Evolutionary conservation across 2,329 filamentous ascomycete species (phyloP), one percentile per base, ranked within the genome.

Genomic region (Metarhizium anisopliae): DNA sequence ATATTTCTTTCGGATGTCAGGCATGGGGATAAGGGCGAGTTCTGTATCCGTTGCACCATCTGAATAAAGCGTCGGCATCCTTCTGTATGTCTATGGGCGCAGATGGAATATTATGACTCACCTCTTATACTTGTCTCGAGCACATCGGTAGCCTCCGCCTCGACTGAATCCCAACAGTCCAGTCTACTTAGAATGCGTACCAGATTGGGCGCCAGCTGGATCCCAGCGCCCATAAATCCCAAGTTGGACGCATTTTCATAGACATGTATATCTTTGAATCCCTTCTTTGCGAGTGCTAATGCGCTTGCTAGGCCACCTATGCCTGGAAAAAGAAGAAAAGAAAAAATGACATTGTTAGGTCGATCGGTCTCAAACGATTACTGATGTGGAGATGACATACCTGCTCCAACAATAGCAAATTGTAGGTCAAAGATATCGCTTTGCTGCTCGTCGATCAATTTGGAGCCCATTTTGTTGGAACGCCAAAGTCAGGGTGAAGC

Each of bases 191-290:
- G 77, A n/a, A 93, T 86, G 1, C 87, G 81, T 7, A 85, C 85
- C 79, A 92, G 86, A 64, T 94, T 94, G 1, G 89, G 89, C 0
- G 89, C 88, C 55, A 93, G 75, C 68, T 94, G 89, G 62, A 93
- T 93, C 5, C 89, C 89, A 1, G 89, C 89, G 20, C 89, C 89
- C 1, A 93, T 89, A 63, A 93, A 93, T 5, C 89, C 89, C 4
- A 93, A 77, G 60, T 83, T 81, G 4, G 85, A 81, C 0, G 88
- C 88, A 40, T 78, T 81, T 67, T 93, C 89, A 67, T 84, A 93
- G 52, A 93, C 82, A 55, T 86, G 77, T 64, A 93, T 85, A 56
- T 87, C 74, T 60, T 77, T 81, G 71, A 93, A 92, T 7, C 89
- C 89, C 63, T 85, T 83, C 71, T 87, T 87, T 45, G 89, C 87